Base-by-base conservation (phyloP, 1,139 yeast genomes). In the Taiozyma sp. region DNA sequence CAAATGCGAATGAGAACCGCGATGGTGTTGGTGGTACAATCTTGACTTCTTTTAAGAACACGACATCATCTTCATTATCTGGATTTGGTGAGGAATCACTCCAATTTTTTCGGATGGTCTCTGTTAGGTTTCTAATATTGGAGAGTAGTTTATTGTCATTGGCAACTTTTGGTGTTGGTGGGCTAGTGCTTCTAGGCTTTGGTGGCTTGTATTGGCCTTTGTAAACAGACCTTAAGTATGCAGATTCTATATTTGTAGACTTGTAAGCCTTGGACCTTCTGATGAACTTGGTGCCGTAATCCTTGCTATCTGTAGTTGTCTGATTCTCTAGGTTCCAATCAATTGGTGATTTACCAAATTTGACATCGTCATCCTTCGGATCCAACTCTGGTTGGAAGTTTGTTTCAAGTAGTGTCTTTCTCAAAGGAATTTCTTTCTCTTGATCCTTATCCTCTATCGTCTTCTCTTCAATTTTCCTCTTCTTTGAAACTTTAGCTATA, bases 171-270 rank as follows among this genome's bases (percentile, higher is more conserved):
- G 55, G 53, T 11, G 54, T 47, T 10, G 54, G 51, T 13, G 61
- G 53, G 3, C 50, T 45, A 1, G 55, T 49, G 9, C 48, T 46
- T 30, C 48, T 47, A 5, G 56, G 48, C n/a, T 56, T 41, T 10
- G 72, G 68, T n/a, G 68, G 56, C 42, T 56, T 58, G 46, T 64
- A 66, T 26, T 66, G 62, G 2, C 71, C 72, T 43, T 66, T 66
- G 53, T 61, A 70, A 3, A 70, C 62, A 48, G 62, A 61, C 49
- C 66, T 63, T 40, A 71, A 50, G 51, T 67, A 69, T 10, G 61
- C 56, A 3, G 70, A 56, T 48, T 67, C 71, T 30, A 60, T 40
- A 35, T 56, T 61, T 14, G 62, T 56, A 9, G 48, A 47, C 4
- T 46, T 45, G 21, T 51, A 50, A 13, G 47, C 47, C 21, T 53